Conservation (phyloP, 768 basidiomycete genomes). For the Psilocybe subaeruginosa region DNA sequence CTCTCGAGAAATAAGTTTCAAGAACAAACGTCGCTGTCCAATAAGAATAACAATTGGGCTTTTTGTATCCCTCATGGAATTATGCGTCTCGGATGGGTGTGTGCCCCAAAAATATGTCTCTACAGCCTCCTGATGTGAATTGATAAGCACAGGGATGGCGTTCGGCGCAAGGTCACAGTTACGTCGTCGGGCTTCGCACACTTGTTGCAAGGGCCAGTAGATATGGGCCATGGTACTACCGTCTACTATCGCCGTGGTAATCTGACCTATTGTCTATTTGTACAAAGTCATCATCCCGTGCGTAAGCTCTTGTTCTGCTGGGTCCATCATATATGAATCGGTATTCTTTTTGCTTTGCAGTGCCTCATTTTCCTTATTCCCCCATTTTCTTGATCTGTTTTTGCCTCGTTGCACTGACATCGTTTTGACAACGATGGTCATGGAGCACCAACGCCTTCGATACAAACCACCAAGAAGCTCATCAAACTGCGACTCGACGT, state of each 20-base stretch:
- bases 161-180: background rate
- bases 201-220: slow-evolving; percentile 1
- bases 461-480: slow-evolving; percentile 9
- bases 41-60: background rate
- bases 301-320: background rate
- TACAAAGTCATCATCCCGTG: background rate
- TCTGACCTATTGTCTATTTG: slow-evolving; percentile 1
- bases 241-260: background rate
- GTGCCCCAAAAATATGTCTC: background rate
- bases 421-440: slow-evolving; percentile 8
- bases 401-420: slow-evolving; percentile 6
- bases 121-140: background rate
- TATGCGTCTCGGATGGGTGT: background rate
- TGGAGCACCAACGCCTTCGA: slow-evolving; percentile 5
- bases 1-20: background rate
- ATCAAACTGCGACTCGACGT: slow-evolving; percentile 4
- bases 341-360: background rate
- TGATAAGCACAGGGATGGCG: background rate
- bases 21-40: background rate
- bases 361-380: background rate
- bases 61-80: slow-evolving; percentile 6
- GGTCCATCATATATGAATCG: slow-evolving; percentile 3
- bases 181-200: background rate
- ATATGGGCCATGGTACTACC: background rate
- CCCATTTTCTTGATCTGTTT: background rate